These are phyloP conservation scores for Colletotrichum sublineola DNA, from an alignment of 2,329 filamentous ascomycete genomes.

Conservation along the genomic window DNA sequence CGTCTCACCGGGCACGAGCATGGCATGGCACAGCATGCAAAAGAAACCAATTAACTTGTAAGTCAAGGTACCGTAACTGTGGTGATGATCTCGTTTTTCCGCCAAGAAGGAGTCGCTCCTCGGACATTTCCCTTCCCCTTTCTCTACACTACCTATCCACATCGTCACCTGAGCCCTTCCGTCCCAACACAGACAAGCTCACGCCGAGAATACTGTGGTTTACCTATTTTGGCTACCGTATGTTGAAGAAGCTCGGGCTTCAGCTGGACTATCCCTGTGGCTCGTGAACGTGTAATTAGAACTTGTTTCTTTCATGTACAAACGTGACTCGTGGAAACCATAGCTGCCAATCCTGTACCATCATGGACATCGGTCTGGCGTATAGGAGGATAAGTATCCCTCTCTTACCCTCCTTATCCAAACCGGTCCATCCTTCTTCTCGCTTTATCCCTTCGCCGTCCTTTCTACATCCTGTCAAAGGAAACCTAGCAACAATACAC, in stretches of 20 bases:
- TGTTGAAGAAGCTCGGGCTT: not conserved
- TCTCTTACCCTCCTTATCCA: not conserved
- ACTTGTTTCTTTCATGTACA: not conserved
- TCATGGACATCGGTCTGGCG: not conserved
- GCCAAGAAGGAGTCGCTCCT: not conserved
- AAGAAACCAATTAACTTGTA: not conserved
- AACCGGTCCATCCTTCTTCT: not conserved
- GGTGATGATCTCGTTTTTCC: not conserved
- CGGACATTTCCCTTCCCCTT: conserved; percentile 21
- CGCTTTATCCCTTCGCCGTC: not conserved
- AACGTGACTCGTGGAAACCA: conserved; percentile 3
- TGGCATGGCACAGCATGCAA: not conserved
- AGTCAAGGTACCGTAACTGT: not conserved
- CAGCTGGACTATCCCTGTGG: conserved; percentile 28
- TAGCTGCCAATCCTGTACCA: conserved; percentile 21
- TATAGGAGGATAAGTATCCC: conserved; percentile 18
- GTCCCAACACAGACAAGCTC: conserved; percentile 26
- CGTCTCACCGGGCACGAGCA: not conserved
- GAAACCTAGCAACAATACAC: not conserved
- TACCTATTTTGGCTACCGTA: not conserved
- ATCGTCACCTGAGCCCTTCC: not conserved
- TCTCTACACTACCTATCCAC: not conserved
- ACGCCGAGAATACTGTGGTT: not conserved
- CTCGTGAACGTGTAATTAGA: conserved; percentile 17
- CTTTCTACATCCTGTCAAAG: not conserved